Base-by-base conservation (phyloP, 805 yeast species). In the Candida quercuum region DNA sequence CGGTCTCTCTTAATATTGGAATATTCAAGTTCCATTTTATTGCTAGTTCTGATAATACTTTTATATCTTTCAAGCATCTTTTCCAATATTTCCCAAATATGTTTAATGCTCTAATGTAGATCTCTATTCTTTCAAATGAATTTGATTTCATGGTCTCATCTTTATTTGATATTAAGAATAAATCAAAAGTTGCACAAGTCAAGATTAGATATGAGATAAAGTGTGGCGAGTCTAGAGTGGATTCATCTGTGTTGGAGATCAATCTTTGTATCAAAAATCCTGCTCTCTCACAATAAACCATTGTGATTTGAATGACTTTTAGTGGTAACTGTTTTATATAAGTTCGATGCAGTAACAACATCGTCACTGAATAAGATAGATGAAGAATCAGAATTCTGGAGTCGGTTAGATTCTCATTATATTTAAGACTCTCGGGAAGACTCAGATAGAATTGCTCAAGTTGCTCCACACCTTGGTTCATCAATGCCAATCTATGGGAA, bases 181-280 rank as follows among this genome's bases (percentile, higher is more conserved):
- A 32, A 22, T 61, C 64, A 51, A 58, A 56, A 31, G 59, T 50
- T 2, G 64, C 58, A 41, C 56, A 51, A 15, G 60, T 60, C 25
- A 61, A 42, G 9, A 60, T 44, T 33, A 60, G 36, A 28, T 61
- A 61, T 11, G 62, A 59, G 2, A 54, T 50, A 39, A 60, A 61
- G 33, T 61, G 56, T 1, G 66, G 64, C 1, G 56, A 44, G 8
- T 37, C 39, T 17, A 16, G 6, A 30, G 12, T 13, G 3, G 26
- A 18, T 17, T 19, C 20, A 9, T 26, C 47, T 43, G 32, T n/a
- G n/a, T n/a, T n/a, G n/a, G n/a, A n/a, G n/a, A n/a, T 41, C 36
- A 16, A 42, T 18, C n/a, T 41, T 16, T 46, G 38, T 9, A 55
- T 43, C 1, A 60, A 37, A 16, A 34, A 47, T 1, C 51, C 20